Base-by-base conservation (phyloP, 257 asterid species). In the Gentiana straminea region DNA sequence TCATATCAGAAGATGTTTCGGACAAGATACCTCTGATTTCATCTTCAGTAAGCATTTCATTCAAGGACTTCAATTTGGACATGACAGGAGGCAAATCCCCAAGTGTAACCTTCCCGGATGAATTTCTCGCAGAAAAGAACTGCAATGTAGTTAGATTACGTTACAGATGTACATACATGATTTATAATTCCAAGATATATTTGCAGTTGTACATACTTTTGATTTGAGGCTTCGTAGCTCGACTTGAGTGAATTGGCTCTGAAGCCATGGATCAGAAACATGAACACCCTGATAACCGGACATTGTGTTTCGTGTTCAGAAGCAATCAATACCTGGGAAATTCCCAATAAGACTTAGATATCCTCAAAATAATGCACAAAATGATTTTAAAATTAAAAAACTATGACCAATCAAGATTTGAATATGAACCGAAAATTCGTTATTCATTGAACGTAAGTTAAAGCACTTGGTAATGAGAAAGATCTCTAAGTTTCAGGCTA, bases 201-300 rank as follows among this genome's bases (percentile, higher is more conserved):
- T 15, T 15, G 24, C 24, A 15, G 24, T 15, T 15, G 24, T 15
- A 34, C 63, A n/a, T 72, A 82, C 95, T 66, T 79, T 75, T 4
- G 95, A 69, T 73, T 86, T 71, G 52, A 86, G 90, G 64, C 69
- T 57, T 1, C 86, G 82, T 39, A 86, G 94, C 84, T 86, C 95
- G 51, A 86, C 89, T 78, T 86, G 95, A 54, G 95, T 83, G 63
- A 86, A 86, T 66, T 86, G 95, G 78, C 81, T 81, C 73, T 86
- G 95, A 72, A 86, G 95, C 86, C 79, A 66, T 55, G 71, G 77
- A 75, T 86, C 95, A 56, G 95, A 77, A 55, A 86, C 87, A 49
- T 80, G 3, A 66, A 86, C 86, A 5, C 94, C 95, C 60, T 63
- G 81, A 63, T 71, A 85, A 68, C 81, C 68, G 13, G 94, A 83